Conservation (phyloP, 805 yeast species). For the Lipomyces japonicus region DNA sequence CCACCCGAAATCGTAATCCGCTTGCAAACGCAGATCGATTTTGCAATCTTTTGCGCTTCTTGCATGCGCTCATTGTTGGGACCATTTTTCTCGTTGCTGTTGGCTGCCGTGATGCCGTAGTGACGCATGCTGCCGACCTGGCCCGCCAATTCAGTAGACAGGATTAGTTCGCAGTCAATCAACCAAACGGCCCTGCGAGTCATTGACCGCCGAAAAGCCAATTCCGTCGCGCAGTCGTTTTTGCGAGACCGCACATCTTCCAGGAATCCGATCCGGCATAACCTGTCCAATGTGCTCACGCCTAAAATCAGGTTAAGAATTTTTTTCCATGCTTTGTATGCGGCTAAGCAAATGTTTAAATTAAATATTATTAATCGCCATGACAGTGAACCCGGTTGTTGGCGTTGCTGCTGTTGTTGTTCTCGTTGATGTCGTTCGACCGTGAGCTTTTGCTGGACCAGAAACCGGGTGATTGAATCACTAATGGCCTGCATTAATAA, state of each 20-base stretch:
- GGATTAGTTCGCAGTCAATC: conserved; percentile 17
- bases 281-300: conserved; percentile 16
- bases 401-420: neutral
- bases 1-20: conserved; percentile 10
- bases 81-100: neutral
- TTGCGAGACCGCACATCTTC: conserved; percentile 6
- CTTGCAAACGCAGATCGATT: conserved; percentile 18
- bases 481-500: neutral
- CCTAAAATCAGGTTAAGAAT: conserved; percentile 13
- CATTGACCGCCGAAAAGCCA: conserved; percentile 6
- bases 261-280: conserved; percentile 17
- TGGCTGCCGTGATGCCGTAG: conserved; percentile 7
- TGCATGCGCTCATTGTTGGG: conserved; percentile 6
- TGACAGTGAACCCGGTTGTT: neutral
- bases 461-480: neutral
- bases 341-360: conserved; percentile 1
- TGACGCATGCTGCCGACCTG: conserved; percentile 9
- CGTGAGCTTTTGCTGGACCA: neutral
- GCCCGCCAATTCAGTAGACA: conserved; percentile 18
- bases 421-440: neutral
- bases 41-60: conserved; percentile 13
- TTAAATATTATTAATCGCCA: neutral
- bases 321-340: conserved; percentile 13
- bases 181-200: conserved; percentile 27
- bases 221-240: neutral